These are phyloP conservation scores for Mucor velutinosus DNA, from an alignment of 371 early-diverging fungal genomes.

Conservation along the genomic window DNA sequence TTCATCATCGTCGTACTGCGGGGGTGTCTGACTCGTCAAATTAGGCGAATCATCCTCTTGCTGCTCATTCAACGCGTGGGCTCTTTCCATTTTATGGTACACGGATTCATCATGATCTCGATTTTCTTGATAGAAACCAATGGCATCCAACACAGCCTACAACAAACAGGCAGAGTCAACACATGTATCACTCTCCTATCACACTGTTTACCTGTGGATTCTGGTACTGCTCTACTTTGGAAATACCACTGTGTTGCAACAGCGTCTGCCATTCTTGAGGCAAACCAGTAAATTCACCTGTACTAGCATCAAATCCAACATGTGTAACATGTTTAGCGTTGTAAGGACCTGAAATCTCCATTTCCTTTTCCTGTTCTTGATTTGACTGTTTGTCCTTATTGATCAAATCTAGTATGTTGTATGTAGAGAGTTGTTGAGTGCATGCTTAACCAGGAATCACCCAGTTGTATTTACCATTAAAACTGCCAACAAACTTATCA, in stretches of 20 bases:
- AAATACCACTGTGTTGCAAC: constrained; percentile 90
- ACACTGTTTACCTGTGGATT: constrained; percentile 79
- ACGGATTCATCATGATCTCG: constrained; percentile 69
- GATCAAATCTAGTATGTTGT: constrained; percentile 51
- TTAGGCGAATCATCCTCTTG: neutral
- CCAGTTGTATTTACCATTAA: constrained; percentile 44
- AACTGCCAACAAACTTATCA: constrained; percentile 63
- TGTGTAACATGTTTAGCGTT: constrained; percentile 96
- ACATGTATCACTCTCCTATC: neutral
- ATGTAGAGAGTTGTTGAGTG: neutral
- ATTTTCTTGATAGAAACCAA: constrained; percentile 89
- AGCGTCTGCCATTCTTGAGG: constrained; percentile 94
- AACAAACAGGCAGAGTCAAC: neutral
- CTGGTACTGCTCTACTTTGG: constrained; percentile 92
- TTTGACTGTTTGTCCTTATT: constrained; percentile 52
- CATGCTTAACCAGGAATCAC: neutral
- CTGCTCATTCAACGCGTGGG: constrained; percentile 37
- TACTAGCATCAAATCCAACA: constrained; percentile 88
- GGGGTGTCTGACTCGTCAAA: neutral
- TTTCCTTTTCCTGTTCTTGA: constrained; percentile 60
- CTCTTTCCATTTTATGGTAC: constrained; percentile 88
- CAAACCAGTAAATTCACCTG: constrained; percentile 94
- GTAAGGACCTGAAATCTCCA: constrained; percentile 94
- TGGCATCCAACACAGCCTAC: constrained; percentile 91
- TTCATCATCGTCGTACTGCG: constrained; percentile 10